A percentile compares a stretch with the other conserved stretches of the same genome.
Conservation (phyloP, 2,329 filamentous ascomycete genomes). For the Blastomyces parvus region DNA sequence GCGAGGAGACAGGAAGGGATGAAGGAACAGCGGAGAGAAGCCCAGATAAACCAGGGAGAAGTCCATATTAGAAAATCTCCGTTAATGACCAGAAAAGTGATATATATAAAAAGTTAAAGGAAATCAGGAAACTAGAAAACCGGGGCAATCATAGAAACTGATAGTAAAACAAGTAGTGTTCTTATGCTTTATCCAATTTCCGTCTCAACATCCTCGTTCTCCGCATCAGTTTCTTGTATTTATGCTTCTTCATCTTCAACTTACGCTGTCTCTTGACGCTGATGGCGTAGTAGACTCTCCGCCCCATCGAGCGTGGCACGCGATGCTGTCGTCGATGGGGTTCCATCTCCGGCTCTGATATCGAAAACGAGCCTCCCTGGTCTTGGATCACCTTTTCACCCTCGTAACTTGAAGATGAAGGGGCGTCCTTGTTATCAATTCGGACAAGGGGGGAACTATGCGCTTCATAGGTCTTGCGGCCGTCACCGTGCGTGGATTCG, state of each 20-base stretch:
- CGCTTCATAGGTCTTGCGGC: conserved; percentile 44
- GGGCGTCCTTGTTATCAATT: conserved; percentile 31
- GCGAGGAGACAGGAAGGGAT: too few relatives aligned
- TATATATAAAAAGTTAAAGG: not conserved
- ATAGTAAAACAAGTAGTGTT: not conserved
- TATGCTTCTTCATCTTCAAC: conserved; percentile 99
- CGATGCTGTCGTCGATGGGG: conserved; percentile 62
- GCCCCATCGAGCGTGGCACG: conserved; percentile 51
- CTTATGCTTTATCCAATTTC: conserved; percentile 60
- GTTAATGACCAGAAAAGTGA: not conserved
- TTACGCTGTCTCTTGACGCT: conserved; percentile 88
- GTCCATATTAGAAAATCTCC: not conserved
- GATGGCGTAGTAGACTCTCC: conserved; percentile 66
- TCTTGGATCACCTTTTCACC: conserved; percentile 16
- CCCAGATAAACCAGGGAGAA: not conserved
- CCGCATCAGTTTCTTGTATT: conserved; percentile 99
- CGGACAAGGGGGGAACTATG: conserved; percentile 43
- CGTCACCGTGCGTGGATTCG: conserved; percentile 43
- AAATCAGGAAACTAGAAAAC: not conserved
- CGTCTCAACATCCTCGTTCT: conserved; percentile 78
- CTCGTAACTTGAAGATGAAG: conserved; percentile 21
- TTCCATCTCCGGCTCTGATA: conserved; percentile 28
- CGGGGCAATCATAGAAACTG: not conserved
- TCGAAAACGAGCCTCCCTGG: conserved; percentile 6
- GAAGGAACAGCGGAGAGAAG: not conserved